These are phyloP conservation scores for Orbilia ellipsospora DNA, from an alignment of 2,329 filamentous ascomycete genomes.

Conservation along the genomic window DNA sequence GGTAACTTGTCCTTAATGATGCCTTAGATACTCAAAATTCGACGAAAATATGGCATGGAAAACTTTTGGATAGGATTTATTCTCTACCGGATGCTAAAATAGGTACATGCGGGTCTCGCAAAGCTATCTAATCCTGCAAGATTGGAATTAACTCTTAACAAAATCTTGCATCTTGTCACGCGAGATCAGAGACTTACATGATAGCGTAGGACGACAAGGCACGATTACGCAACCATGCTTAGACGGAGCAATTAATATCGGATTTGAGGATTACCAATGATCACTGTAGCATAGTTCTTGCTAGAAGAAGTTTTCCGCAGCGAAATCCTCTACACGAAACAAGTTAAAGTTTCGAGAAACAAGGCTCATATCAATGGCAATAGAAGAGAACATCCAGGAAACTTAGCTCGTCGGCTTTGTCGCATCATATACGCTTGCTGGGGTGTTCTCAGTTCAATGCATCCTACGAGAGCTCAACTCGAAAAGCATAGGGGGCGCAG, in stretches of 20 bases:
- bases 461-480: too few species aligned
- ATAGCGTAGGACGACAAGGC: not conserved
- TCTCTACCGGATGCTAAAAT: not conserved
- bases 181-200: too few species aligned
- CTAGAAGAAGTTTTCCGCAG: slow-evolving; percentile 15
- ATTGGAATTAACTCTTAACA: too few species aligned
- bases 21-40: not conserved
- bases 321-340: slow-evolving; percentile 2
- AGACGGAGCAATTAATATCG: not conserved
- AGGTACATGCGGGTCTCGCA: not conserved
- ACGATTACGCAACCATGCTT: slow-evolving; percentile 1
- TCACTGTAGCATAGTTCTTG: not conserved
- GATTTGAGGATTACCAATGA: not conserved
- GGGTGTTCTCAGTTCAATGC: too few species aligned
- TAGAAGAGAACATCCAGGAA: too few species aligned
- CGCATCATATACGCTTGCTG: too few species aligned
- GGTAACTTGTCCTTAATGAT: not conserved
- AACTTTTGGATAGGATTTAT: slow-evolving; percentile 21
- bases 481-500: not conserved
- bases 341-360: not conserved
- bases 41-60: slow-evolving; percentile 12
- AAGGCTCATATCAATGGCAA: not conserved
- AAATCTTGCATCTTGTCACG: too few species aligned
- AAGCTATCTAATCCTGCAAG: too few species aligned
- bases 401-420: too few species aligned